Conservation (phyloP, 345 rosid genomes). For the Lepidium didymum region DNA sequence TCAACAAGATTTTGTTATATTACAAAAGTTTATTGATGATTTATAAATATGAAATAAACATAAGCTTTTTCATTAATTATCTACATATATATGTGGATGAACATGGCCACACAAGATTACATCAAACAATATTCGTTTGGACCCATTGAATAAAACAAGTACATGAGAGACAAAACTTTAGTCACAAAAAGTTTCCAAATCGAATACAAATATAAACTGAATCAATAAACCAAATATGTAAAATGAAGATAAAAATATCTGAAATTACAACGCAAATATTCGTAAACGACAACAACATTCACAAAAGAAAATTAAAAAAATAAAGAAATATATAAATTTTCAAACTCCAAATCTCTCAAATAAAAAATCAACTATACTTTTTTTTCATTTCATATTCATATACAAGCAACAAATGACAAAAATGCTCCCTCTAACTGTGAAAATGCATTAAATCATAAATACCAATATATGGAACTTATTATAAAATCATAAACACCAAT, state of each 20-base stretch:
- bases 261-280: neutral
- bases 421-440: constrained; percentile 18
- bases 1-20: too few species aligned
- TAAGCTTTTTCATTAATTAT: too few species aligned
- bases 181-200: constrained; percentile 5
- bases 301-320: constrained; percentile 1
- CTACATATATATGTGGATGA: constrained; percentile 4
- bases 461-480: constrained; percentile 29
- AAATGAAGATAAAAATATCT: neutral
- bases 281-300: neutral
- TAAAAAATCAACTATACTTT: constrained; percentile 11
- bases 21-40: neutral
- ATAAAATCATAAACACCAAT: constrained; percentile 9
- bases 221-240: neutral
- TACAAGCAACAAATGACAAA: constrained; percentile 29
- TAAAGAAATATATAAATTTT: neutral
- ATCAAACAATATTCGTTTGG: constrained; percentile 14
- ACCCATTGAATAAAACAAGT: constrained; percentile 24
- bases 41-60: neutral
- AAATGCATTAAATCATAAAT: constrained; percentile 20
- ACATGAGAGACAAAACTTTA: constrained; percentile 23
- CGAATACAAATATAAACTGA: neutral
- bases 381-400: constrained; percentile 12
- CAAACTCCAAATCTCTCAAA: constrained; percentile 20
- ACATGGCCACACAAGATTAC: constrained; percentile 13